Conservation (phyloP, 768 basidiomycete species). For the Hygrophorus pudorinus region DNA sequence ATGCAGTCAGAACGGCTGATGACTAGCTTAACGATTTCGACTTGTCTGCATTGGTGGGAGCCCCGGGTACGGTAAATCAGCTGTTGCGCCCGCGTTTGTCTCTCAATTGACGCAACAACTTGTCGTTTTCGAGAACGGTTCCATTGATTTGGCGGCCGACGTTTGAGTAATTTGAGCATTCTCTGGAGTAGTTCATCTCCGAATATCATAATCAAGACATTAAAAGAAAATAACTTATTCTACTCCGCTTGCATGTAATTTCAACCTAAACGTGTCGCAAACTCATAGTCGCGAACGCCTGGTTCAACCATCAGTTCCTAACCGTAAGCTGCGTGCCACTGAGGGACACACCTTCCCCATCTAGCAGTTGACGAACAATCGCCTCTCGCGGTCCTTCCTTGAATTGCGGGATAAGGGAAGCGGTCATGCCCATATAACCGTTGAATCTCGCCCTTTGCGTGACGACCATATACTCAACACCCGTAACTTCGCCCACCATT, state of each 20-base stretch:
- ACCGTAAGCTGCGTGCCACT: neutral
- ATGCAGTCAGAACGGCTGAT: too few relatives aligned
- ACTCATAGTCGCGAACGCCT: neutral
- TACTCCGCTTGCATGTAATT: neutral
- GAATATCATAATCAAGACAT: too few relatives aligned
- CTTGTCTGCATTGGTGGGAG: too few relatives aligned
- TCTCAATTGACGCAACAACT: too few relatives aligned
- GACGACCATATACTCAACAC: constrained; percentile 6
- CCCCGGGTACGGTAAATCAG: too few relatives aligned
- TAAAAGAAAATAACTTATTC: too few relatives aligned
- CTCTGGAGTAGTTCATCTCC: too few relatives aligned
- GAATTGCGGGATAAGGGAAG: constrained; percentile 6
- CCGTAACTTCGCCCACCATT: constrained; percentile 3
- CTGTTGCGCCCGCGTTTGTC: too few relatives aligned
- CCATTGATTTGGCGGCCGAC: too few relatives aligned
- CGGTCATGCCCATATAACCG: constrained; percentile 6
- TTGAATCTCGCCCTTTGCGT: constrained; percentile 3
- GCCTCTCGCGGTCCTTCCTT: constrained; percentile 3
- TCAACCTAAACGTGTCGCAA: neutral
- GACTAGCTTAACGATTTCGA: too few relatives aligned
- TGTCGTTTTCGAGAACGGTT: too few relatives aligned
- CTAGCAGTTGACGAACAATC: constrained; percentile 3
- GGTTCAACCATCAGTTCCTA: neutral
- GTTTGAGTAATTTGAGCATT: too few relatives aligned
- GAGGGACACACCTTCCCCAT: constrained; percentile 4